Conservation (phyloP, 169 alveolate species). For the Plasmodium inui region DNA sequence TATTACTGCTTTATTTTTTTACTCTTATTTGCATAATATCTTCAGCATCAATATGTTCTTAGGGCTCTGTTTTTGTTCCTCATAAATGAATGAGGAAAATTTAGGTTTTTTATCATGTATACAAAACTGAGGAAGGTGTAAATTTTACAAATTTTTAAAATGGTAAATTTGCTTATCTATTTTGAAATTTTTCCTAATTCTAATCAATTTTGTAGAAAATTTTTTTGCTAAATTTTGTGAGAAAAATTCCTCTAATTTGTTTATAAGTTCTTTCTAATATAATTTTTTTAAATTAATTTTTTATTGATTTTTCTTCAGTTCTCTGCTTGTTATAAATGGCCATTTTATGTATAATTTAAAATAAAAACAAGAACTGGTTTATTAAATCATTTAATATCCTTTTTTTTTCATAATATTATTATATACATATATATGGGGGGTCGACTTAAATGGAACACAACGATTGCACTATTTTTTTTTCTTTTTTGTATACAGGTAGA, state of each 20-base stretch:
- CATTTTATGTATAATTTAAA: background rate
- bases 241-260: background rate
- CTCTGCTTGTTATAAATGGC: background rate
- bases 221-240: background rate
- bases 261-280: background rate
- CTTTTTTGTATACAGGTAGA: background rate
- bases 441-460: background rate
- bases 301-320: background rate
- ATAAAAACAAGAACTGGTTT: background rate
- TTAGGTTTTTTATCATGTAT: background rate
- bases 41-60: conserved; percentile 2
- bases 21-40: background rate
- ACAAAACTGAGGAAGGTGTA: background rate
- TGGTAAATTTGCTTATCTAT: background rate
- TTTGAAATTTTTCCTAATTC: background rate
- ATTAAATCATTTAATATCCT: background rate
- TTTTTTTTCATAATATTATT: too few relatives aligned
- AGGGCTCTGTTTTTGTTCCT: background rate
- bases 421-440: background rate
- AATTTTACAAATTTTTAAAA: background rate
- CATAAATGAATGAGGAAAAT: background rate
- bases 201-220: background rate
- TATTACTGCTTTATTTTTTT: background rate
- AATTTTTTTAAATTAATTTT: too few relatives aligned
- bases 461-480: background rate